Percentiles rank a stretch among this genome's conserved stretches.
These are phyloP conservation scores for Jimgerdemannia lactiflua DNA, from an alignment of 192 early-diverging fungal genomes.

Conservation along the genomic window DNA sequence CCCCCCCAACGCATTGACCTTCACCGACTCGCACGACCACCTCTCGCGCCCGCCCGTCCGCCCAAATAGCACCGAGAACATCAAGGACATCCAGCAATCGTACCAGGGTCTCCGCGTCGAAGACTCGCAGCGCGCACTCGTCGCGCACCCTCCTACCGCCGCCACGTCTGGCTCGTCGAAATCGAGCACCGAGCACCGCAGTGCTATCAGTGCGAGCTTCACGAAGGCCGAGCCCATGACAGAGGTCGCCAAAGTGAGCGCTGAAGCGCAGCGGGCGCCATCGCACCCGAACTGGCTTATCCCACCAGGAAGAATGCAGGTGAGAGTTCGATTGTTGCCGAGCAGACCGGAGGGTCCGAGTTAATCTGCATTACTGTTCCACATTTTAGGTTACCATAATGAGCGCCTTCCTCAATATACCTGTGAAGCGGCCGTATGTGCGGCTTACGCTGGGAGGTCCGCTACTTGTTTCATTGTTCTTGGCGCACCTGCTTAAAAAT, in stretches of 20 bases:
- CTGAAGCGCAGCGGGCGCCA: neutral
- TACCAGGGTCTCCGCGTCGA: neutral
- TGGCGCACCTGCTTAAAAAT: neutral
- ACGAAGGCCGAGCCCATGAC: neutral
- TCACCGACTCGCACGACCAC: neutral
- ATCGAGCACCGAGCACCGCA: neutral
- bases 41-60: neutral
- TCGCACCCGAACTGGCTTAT: neutral
- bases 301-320: neutral
- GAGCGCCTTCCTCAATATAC: constrained; percentile 51
- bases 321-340: neutral
- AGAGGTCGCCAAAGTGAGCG: neutral
- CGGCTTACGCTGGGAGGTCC: constrained; percentile 56
- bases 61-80: neutral
- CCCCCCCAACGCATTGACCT: neutral
- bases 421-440: constrained; percentile 62
- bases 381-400: constrained; percentile 52
- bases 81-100: neutral
- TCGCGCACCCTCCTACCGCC: neutral
- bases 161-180: neutral
- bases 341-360: too few relatives aligned
- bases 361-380: too few relatives aligned
- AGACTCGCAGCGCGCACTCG: neutral
- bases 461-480: neutral
- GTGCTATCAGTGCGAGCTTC: neutral